Percentiles rank a stretch among this genome's conserved stretches.
These are phyloP conservation scores for Asparagopsis taxiformis DNA, from an alignment of 31 red algal species.

Conservation along the genomic window DNA sequence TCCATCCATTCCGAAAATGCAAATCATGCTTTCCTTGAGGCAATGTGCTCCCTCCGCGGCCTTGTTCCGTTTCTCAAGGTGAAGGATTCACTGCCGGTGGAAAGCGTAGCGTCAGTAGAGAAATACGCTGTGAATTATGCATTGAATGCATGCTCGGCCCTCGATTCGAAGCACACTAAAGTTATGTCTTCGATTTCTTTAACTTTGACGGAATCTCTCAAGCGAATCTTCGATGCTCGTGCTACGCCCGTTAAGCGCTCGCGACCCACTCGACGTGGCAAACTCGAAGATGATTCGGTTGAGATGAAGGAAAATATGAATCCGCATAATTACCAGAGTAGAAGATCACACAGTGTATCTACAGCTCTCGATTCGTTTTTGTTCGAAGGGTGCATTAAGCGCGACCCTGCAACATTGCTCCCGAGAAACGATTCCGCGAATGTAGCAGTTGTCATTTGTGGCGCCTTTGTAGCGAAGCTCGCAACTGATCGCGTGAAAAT, in stretches of 20 bases:
- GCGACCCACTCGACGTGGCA: not conserved
- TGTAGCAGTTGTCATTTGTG: conserved; percentile 24
- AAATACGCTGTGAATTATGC: conserved; percentile 48
- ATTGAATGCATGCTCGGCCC: not conserved
- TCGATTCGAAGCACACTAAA: not conserved
- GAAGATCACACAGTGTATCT: not conserved
- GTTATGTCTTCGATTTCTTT: not conserved
- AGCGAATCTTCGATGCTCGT: conserved; percentile 7
- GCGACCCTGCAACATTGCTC: not conserved
- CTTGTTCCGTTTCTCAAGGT: conserved; percentile 30
- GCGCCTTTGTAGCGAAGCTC: conserved; percentile 18
- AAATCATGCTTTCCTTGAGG: conserved; percentile 42
- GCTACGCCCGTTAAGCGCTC: not conserved
- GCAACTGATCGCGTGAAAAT: conserved; percentile 1
- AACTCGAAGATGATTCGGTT: not conserved
- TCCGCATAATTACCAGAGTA: not conserved
- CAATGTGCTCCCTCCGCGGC: conserved; percentile 14
- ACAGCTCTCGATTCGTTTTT: not conserved
- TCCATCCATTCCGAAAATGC: not conserved
- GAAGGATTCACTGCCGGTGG: conserved; percentile 14
- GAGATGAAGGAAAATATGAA: conserved; percentile 5
- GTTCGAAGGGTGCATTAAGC: not conserved
- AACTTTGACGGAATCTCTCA: conserved; percentile 16
- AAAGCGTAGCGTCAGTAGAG: conserved; percentile 30
- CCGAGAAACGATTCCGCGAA: conserved; percentile 6